A percentile compares a stretch with the other conserved stretches of the same genome.
Evolutionary conservation across 2,329 filamentous ascomycete genomes (phyloP).

Genomic region (Fusarium camptoceras): DNA sequence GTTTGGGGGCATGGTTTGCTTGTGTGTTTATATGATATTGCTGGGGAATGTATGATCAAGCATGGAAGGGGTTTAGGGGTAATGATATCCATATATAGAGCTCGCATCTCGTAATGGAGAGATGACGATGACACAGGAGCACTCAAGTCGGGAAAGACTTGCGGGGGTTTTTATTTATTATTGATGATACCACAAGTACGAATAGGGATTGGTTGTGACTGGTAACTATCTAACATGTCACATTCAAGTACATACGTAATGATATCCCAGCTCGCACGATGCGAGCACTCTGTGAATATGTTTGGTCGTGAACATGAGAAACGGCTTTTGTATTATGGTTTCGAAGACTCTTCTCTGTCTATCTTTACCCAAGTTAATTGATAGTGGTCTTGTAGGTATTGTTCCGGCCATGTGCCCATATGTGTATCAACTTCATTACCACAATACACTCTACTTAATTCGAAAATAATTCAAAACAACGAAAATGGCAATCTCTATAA

Average conservation of each 20-base stretch:
- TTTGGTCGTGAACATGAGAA: neutral
- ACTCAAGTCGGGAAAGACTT: constrained; percentile 21
- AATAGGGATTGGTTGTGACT: constrained; percentile 7
- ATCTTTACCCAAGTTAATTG: neutral
- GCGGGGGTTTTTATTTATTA: constrained; percentile 12
- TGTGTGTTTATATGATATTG: constrained; percentile 20
- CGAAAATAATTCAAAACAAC: neutral
- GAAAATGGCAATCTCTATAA: neutral
- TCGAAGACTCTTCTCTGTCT: neutral
- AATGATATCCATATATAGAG: constrained; percentile 41
- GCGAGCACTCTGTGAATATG: neutral
- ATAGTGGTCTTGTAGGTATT: constrained; percentile 2
- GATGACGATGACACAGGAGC: constrained; percentile 18
- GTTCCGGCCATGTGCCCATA: neutral
- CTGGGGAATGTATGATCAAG: constrained; percentile 33
- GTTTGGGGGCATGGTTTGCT: constrained; percentile 19
- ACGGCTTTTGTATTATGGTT: neutral
- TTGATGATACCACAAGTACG: constrained; percentile 13
- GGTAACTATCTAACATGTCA: constrained; percentile 6
- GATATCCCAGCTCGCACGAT: neutral
- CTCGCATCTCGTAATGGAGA: constrained; percentile 28
- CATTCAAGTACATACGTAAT: neutral
- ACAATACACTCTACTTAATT: constrained; percentile 23
- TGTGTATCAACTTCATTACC: constrained; percentile 36
- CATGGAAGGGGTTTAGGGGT: constrained; percentile 16